Percentiles rank a stretch among this genome's conserved stretches.
phyloP scores from a whole-genome alignment of 2,329 filamentous ascomycete species.

The Penicillium sp. region DNA sequence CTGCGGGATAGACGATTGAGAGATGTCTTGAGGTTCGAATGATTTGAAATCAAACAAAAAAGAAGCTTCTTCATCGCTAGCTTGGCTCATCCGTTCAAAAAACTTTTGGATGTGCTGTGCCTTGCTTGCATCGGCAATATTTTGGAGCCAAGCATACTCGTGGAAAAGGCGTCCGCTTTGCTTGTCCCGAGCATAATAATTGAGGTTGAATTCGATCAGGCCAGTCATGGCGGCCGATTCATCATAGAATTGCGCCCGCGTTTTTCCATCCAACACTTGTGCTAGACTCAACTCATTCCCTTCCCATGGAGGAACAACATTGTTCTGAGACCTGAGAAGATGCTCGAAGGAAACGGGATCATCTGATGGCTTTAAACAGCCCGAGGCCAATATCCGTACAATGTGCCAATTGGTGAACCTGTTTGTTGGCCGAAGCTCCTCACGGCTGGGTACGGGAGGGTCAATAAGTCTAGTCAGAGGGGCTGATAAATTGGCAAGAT shows the following conservation, averaged over 20 bases:
- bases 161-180: conserved; percentile 32
- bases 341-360: conserved; percentile 48
- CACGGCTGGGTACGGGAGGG: conserved; percentile 17
- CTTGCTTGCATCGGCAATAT: conserved; percentile 39
- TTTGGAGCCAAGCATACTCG: conserved; percentile 35
- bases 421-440: conserved; percentile 30
- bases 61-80: conserved; percentile 11
- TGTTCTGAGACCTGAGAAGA: conserved; percentile 35
- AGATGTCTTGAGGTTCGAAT: conserved; percentile 17
- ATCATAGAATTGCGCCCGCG: conserved; percentile 33
- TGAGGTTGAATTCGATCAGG: conserved; percentile 36
- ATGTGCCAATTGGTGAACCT: conserved; percentile 42
- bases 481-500: conserved; percentile 24
- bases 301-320: conserved; percentile 37
- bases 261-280: conserved; percentile 24
- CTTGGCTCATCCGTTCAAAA: conserved; percentile 24
- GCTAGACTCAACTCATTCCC: conserved; percentile 19
- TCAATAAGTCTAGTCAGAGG: conserved; percentile 26
- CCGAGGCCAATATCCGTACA: conserved; percentile 54
- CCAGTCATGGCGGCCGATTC: conserved; percentile 36
- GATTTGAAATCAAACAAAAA: conserved; percentile 21
- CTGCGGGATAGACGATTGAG: conserved; percentile 36
- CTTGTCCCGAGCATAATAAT: conserved; percentile 24
- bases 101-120: conserved; percentile 35
- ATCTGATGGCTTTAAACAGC: conserved; percentile 45